phyloP scores from a whole-genome alignment of 305 asterid species.

The Fraxinus nigra region DNA sequence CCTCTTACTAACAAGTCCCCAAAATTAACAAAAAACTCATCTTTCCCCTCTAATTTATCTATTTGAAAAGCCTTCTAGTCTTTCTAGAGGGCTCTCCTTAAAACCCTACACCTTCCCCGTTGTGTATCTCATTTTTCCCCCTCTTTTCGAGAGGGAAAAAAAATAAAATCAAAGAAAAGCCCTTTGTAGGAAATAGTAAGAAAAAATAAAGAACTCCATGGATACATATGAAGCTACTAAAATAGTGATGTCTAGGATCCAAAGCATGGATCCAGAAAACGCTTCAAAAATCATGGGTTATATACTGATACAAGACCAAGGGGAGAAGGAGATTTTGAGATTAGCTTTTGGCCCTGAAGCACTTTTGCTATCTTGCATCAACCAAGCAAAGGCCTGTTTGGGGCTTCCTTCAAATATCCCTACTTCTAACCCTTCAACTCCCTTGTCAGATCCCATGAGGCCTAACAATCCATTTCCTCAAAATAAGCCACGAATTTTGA shows the following conservation, averaged over 20 bases:
- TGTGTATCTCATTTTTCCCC: conserved; percentile 3
- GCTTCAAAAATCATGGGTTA: conserved; percentile 91
- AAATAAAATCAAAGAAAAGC: neutral
- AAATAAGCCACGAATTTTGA: conserved; percentile 46
- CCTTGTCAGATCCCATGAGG: conserved; percentile 34
- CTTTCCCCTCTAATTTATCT: conserved; percentile 3
- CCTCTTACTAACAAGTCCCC: conserved; percentile 37
- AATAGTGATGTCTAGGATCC: conserved; percentile 77
- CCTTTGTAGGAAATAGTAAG: neutral
- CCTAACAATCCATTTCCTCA: conserved; percentile 45
- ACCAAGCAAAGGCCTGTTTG: conserved; percentile 53
- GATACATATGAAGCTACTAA: conserved; percentile 79
- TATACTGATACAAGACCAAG: conserved; percentile 77
- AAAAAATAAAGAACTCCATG: conserved; percentile 34
- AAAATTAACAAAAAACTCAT: conserved; percentile 24
- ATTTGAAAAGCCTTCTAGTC: conserved; percentile 22
- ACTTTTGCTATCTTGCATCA: conserved; percentile 46
- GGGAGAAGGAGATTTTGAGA: conserved; percentile 88
- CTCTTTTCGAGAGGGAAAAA: conserved; percentile 18
- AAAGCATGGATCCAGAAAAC: conserved; percentile 74
- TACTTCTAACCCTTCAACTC: conserved; percentile 40
- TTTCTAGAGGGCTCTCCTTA: conserved; percentile 12
- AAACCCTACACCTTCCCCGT: conserved; percentile 22
- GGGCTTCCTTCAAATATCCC: conserved; percentile 38
- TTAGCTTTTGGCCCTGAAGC: conserved; percentile 79